Evolutionary conservation across 352 stramenopile species (phyloP), one percentile per base, ranked within the genome.

Genomic region (Phytophthora megakarya): DNA sequence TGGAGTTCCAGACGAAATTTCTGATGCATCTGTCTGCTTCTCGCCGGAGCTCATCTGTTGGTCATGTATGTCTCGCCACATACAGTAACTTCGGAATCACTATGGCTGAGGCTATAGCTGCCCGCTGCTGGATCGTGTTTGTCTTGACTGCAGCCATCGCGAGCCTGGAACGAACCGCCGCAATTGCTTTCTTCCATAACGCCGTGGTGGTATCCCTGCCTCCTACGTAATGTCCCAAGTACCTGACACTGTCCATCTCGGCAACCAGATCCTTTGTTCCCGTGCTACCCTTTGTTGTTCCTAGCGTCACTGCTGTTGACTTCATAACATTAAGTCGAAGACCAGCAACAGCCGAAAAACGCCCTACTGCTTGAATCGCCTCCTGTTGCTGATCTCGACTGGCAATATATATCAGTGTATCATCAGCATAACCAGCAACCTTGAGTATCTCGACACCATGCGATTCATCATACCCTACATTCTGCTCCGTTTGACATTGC

Each of bases 381-480:
- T 22, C 55, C 3, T 23, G 2, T 18, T 64, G 55, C 25, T 43
- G 48, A 8, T 10, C 15, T 0, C 5, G 5, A 26, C 32, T 1
- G 0, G 5, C 3, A 3, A 55, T 16, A 16, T 61, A 61, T 2
- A 61, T 44, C 3, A 40, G 28, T 1, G 52, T 61, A 8, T 61
- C 52, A 16, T 61, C 52, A 15, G 40, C 40, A 13, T 51, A 61
- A 2, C 40, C 52, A 9, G 26, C 52, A 5, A 44, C 39, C 3
- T 33, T 15, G 9, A 50, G 13, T 35, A 21, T 18, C 1, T 13
- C n/a, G n/a, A n/a, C n/a, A n/a, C n/a, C n/a, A n/a, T n/a, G n/a
- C n/a, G n/a, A n/a, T n/a, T n/a, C n/a, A n/a, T n/a, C n/a, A n/a
- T n/a, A n/a, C n/a, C n/a, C n/a, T n/a, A n/a, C n/a, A n/a, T n/a